phyloP scores from a whole-genome alignment of 1,284 basidiomycete species.

The Tilletia horrida region DNA sequence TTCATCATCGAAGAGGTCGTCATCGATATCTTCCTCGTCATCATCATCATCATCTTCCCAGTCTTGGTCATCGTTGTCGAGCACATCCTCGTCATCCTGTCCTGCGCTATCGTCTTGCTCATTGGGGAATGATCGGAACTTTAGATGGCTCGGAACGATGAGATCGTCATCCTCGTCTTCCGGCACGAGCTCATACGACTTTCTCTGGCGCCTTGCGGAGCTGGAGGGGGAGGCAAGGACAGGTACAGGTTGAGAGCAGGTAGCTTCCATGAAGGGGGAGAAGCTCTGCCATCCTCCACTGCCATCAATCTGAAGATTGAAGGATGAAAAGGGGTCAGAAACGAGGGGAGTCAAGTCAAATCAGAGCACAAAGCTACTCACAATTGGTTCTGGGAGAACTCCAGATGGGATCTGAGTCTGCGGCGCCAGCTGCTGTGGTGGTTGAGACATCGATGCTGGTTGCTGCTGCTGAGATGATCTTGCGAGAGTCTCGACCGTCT shows the following conservation, averaged over 20 bases:
- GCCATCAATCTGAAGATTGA: background rate
- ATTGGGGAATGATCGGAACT: background rate
- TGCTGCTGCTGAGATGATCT: background rate
- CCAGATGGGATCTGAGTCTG: background rate
- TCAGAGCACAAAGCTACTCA: background rate
- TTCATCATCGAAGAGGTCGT: conserved; percentile 1
- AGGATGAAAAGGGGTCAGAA: background rate
- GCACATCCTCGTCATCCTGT: conserved; percentile 12
- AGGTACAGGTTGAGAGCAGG: conserved; percentile 10
- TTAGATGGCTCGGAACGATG: background rate
- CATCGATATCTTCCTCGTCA: conserved; percentile 20
- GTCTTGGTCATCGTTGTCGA: conserved; percentile 20
- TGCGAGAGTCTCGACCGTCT: too few relatives aligned
- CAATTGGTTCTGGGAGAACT: background rate
- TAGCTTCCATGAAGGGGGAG: conserved; percentile 16
- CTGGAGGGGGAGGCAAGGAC: background rate
- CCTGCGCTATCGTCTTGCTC: conserved; percentile 11
- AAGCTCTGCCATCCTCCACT: conserved; percentile 16
- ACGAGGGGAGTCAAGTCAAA: background rate
- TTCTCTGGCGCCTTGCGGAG: background rate
- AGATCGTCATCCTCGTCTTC: background rate
- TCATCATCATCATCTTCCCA: conserved; percentile 20
- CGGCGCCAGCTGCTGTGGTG: background rate
- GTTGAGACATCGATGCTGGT: background rate
- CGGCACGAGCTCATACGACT: background rate